A percentile compares a stretch with the other conserved stretches of the same genome.
These are phyloP conservation scores for Paraconiothyrium brasiliense DNA, from an alignment of 2,329 filamentous ascomycete species.

Conservation along the genomic window DNA sequence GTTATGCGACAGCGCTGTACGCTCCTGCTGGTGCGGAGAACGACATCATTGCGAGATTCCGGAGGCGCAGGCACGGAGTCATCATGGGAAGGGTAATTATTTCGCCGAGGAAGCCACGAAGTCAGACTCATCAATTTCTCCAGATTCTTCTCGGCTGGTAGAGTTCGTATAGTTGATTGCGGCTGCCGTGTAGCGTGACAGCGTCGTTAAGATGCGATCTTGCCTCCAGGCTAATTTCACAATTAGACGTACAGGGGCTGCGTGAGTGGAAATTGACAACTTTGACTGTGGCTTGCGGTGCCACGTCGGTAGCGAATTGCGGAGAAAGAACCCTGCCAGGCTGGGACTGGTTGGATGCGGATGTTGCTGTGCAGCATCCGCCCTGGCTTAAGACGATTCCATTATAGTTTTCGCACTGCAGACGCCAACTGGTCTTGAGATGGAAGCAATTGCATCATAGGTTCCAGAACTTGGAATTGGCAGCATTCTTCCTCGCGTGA, in stretches of 20 bases:
- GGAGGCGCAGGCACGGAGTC: background rate
- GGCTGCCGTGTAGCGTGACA: conserved; percentile 10
- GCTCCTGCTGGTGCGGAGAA: conserved; percentile 1
- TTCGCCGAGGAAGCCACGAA: background rate
- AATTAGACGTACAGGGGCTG: conserved; percentile 6
- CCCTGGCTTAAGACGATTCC: background rate
- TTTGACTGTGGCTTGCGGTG: conserved; percentile 8
- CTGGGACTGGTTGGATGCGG: background rate
- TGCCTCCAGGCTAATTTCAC: conserved; percentile 17
- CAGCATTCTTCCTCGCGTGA: background rate
- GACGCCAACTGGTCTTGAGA: background rate
- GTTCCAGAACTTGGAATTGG: background rate
- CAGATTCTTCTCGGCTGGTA: conserved; percentile 3
- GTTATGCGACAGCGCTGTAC: background rate
- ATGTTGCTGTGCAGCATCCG: background rate
- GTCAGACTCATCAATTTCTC: conserved; percentile 3
- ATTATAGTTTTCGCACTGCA: background rate
- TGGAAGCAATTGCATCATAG: background rate
- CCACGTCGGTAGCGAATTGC: conserved; percentile 18
- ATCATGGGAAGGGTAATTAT: background rate
- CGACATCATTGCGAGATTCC: background rate
- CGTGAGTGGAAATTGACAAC: conserved; percentile 15
- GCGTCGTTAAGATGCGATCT: conserved; percentile 7
- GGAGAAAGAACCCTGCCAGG: conserved; percentile 16
- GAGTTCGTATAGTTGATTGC: conserved; percentile 9